Base-by-base conservation (phyloP, 139 green algal species). In the Picochlorum sp. region DNA sequence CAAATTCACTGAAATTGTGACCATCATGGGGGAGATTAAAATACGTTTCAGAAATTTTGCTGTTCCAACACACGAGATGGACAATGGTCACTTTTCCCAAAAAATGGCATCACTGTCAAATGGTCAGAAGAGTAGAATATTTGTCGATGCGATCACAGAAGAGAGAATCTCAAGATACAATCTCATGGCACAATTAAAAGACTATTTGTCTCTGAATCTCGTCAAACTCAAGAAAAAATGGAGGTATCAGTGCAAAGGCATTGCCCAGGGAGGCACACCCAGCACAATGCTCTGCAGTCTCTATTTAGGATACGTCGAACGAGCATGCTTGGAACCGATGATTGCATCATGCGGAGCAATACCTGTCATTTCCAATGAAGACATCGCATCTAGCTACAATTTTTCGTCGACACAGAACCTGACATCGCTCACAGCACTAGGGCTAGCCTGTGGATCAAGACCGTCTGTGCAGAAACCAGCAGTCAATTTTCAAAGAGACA, bases 231-330 rank as follows among this genome's bases (percentile, higher is more conserved):
- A 87, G 1, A 52, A 68, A 16, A 34, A 60, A 16, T 96, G 83
- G 75, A 88, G 85, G 59, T 45, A 56, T 26, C 90, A 97, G 71
- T 52, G 11, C 1, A 60, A 55, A 1, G 86, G 86, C 63, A 90
- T 92, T 41, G 64, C 88, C 13, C 88, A 97, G 79, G 91, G 91
- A 59, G 84, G 77, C 20, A 79, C 90, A 26, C 78, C 91, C 2
- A 92, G 82, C 23, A 82, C 81, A 9, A 75, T 97, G 49, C 81
- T 97, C 26, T 97, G 91, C 78, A 83, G 70, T 66, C 61, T 96
- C 21, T 97, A 93, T 82, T 86, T 96, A 45, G 91, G 75, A 2
- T 65, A 91, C 56, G 26, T 96, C 55, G 91, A 97, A 78, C 31
- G 23, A 9, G 24, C 34, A 2, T 68, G 85, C 55, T 73, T 94